phyloP scores from a whole-genome alignment of 495 filamentous ascomycete genomes.

The Neurospora hispaniola region DNA sequence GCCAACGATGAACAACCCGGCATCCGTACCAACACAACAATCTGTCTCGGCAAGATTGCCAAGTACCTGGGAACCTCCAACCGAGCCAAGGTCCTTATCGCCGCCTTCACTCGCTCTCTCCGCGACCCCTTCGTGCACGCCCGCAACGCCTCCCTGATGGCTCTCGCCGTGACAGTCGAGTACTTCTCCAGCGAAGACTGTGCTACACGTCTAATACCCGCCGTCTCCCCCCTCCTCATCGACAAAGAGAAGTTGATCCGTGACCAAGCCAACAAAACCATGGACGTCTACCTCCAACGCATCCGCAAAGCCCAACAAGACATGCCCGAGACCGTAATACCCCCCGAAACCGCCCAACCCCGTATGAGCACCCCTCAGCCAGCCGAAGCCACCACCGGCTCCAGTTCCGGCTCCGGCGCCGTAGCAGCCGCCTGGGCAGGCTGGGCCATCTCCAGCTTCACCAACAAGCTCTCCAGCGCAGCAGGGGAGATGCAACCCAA shows the following conservation, averaged over 20 bases:
- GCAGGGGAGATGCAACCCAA: conserved; percentile 68
- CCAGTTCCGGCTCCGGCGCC: neutral
- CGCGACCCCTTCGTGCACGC: conserved; percentile 92
- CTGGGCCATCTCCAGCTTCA: conserved; percentile 98
- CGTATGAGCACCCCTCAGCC: conserved; percentile 67
- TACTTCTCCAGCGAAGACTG: conserved; percentile 86
- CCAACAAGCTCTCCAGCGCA: conserved; percentile 77
- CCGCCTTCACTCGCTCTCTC: conserved; percentile 80
- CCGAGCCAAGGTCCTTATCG: conserved; percentile 79
- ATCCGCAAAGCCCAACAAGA: conserved; percentile 63
- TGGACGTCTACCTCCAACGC: conserved; percentile 80
- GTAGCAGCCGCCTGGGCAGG: conserved; percentile 57
- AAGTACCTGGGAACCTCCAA: conserved; percentile 71
- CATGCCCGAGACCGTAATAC: conserved; percentile 71
- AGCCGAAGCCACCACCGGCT: conserved; percentile 35
- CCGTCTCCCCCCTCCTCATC: conserved; percentile 63
- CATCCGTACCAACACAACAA: conserved; percentile 95
- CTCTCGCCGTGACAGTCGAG: conserved; percentile 73
- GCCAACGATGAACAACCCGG: conserved; percentile 97
- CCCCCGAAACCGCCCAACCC: conserved; percentile 40
- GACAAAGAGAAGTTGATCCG: conserved; percentile 90
- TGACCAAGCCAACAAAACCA: conserved; percentile 81
- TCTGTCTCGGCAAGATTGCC: conserved; percentile 91
- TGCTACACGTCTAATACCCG: conserved; percentile 69
- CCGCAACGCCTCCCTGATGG: conserved; percentile 76